Evolutionary conservation across 495 filamentous ascomycete genomes (phyloP).

Genomic region (Echria macrotheca): DNA sequence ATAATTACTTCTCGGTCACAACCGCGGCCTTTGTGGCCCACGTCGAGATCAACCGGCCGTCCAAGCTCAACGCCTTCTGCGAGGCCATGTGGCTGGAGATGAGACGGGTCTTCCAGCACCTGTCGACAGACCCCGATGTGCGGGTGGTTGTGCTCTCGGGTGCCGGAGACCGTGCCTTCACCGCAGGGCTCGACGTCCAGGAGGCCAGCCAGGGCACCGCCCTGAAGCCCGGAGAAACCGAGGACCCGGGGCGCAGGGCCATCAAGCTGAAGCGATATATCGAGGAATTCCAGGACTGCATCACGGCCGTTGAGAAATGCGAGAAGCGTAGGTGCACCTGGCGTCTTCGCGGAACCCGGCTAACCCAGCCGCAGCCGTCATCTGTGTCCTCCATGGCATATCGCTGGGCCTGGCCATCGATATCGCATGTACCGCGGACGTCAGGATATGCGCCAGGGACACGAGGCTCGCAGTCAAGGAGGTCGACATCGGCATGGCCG

Average conservation of each 20-base stretch:
- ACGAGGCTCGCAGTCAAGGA: conserved; percentile 80
- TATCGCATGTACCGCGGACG: conserved; percentile 68
- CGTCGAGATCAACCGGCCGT: conserved; percentile 86
- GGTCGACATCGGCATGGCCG: conserved; percentile 90
- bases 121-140: conserved; percentile 67
- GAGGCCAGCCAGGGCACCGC: conserved; percentile 46
- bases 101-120: conserved; percentile 60
- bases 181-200: conserved; percentile 75
- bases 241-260: conserved; percentile 66
- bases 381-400: conserved; percentile 77
- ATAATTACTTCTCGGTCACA: conserved; percentile 71
- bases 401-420: conserved; percentile 81
- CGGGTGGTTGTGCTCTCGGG: conserved; percentile 79
- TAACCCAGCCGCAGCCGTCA: conserved; percentile 53
- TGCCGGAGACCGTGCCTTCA: conserved; percentile 79
- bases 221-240: conserved; percentile 22
- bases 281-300: conserved; percentile 68
- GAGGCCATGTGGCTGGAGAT: conserved; percentile 90
- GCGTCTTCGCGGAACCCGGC: not conserved
- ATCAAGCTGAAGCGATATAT: conserved; percentile 60
- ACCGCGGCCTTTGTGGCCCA: conserved; percentile 78
- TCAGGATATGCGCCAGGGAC: conserved; percentile 64
- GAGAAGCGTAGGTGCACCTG: conserved; percentile 62
- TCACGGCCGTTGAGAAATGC: conserved; percentile 73
- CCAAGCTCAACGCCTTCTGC: conserved; percentile 87